A percentile compares a stretch with the other conserved stretches of the same genome.
These are phyloP conservation scores for Periglandula ipomoeae DNA, from an alignment of 2,329 filamentous ascomycete genomes.

Conservation along the genomic window DNA sequence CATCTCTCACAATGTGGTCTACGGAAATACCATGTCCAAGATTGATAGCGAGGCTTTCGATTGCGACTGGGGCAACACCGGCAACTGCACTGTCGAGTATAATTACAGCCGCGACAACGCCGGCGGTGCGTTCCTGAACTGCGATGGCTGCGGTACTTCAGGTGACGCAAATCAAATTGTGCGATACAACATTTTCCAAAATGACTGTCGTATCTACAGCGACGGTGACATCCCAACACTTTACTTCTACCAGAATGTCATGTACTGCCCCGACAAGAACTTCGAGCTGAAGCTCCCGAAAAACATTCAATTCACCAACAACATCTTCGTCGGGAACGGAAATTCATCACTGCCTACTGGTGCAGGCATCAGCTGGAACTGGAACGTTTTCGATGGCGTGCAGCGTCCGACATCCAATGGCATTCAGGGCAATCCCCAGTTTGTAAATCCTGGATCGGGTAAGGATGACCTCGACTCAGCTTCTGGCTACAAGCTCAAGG, in stretches of 20 bases:
- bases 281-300: conserved; percentile 14
- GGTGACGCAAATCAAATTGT: conserved; percentile 16
- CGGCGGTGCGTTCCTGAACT: conserved; percentile 18
- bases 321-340: conserved; percentile 16
- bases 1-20: conserved; percentile 16
- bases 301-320: conserved; percentile 15
- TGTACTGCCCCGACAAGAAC: conserved; percentile 15
- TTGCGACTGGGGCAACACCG: conserved; percentile 19
- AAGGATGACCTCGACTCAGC: conserved; percentile 8
- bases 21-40: conserved; percentile 15
- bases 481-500: conserved; percentile 11
- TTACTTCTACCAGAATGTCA: conserved; percentile 17
- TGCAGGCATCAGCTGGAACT: conserved; percentile 12
- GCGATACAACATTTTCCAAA: conserved; percentile 19
- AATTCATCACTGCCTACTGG: conserved; percentile 12
- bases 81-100: conserved; percentile 18
- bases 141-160: conserved; percentile 16
- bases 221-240: conserved; percentile 13
- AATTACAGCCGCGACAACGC: conserved; percentile 19
- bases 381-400: conserved; percentile 16
- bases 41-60: conserved; percentile 18
- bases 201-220: conserved; percentile 17
- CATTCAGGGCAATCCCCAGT: conserved; percentile 10
- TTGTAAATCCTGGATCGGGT: conserved; percentile 9
- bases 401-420: conserved; percentile 10